These are phyloP conservation scores for Earliella scabrosa DNA, from an alignment of 1,284 basidiomycete genomes.

Conservation along the genomic window DNA sequence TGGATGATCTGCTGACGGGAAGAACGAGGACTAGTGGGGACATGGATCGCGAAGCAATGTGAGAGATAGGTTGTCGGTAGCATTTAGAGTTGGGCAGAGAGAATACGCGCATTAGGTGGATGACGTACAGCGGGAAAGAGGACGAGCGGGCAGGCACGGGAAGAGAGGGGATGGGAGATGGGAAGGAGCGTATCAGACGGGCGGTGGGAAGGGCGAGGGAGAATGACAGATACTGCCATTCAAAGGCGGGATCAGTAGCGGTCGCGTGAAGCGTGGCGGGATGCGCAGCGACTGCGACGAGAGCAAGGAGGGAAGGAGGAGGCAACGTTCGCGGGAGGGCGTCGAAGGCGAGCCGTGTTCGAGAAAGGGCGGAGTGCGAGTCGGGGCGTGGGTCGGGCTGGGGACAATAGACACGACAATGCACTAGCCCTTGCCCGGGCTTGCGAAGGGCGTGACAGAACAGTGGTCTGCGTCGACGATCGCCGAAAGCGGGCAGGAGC, in stretches of 20 bases:
- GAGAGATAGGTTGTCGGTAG: too few relatives aligned
- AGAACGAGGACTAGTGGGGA: not conserved
- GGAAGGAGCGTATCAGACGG: not conserved
- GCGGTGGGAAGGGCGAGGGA: not conserved
- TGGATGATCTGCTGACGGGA: too few relatives aligned
- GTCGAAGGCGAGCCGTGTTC: conserved; percentile 12
- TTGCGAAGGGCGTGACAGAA: conserved; percentile 10
- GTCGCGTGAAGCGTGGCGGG: not conserved
- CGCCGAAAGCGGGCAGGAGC: not conserved
- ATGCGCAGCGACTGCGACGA: not conserved
- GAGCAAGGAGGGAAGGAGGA: not conserved
- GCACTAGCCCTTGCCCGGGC: not conserved
- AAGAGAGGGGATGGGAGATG: not conserved
- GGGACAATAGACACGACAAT: too few relatives aligned
- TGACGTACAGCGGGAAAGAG: too few relatives aligned
- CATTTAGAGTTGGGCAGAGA: too few relatives aligned
- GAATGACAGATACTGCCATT: conserved; percentile 19
- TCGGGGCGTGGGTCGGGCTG: conserved; percentile 7
- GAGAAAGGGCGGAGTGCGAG: conserved; percentile 13
- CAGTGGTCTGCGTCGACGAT: not conserved
- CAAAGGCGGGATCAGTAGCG: conserved; percentile 4
- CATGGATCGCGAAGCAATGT: not conserved
- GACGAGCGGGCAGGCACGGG: too few relatives aligned
- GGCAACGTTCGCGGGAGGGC: conserved; percentile 25
- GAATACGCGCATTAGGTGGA: too few relatives aligned